Percentiles rank a stretch among this genome's conserved stretches.
Conservation (phyloP, 306 rosid species). For the Mimosa pudica region DNA sequence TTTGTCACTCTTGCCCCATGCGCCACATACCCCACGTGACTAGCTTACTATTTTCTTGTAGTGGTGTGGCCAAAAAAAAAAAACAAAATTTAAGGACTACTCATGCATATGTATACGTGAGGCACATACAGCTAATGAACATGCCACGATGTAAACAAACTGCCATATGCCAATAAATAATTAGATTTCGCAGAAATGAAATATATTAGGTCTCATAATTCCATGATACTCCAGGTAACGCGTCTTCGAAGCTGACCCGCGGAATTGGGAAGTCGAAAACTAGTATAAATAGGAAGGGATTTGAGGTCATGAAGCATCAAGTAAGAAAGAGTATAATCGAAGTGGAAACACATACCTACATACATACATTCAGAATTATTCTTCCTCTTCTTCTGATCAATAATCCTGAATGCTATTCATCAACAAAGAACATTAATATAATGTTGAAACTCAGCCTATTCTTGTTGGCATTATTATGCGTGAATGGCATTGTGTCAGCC, state of each 20-base stretch:
- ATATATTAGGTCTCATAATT: neutral
- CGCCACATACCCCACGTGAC: no score
- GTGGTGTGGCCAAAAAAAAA: neutral
- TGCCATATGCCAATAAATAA: constrained; percentile 2
- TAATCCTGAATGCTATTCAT: neutral
- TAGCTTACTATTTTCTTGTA: no score
- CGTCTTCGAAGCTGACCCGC: neutral
- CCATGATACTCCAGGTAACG: no score
- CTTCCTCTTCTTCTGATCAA: neutral
- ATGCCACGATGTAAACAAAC: constrained; percentile 15
- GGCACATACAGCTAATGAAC: constrained; percentile 32
- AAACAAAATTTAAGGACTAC: neutral
- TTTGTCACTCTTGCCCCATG: no score
- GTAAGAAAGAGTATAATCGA: neutral
- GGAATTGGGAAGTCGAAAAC: constrained; percentile 19
- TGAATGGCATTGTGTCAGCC: constrained; percentile 26
- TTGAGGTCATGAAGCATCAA: neutral
- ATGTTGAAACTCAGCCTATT: constrained; percentile 7
- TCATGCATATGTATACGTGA: neutral
- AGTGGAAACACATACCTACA: neutral
- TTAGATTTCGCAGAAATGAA: neutral
- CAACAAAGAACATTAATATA: no score
- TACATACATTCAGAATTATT: no score
- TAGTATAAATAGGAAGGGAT: constrained; percentile 28
- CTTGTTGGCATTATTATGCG: constrained; percentile 5